These are phyloP conservation scores for Pseudonectria foliicola DNA, from an alignment of 2,329 filamentous ascomycete species.

Conservation along the genomic window DNA sequence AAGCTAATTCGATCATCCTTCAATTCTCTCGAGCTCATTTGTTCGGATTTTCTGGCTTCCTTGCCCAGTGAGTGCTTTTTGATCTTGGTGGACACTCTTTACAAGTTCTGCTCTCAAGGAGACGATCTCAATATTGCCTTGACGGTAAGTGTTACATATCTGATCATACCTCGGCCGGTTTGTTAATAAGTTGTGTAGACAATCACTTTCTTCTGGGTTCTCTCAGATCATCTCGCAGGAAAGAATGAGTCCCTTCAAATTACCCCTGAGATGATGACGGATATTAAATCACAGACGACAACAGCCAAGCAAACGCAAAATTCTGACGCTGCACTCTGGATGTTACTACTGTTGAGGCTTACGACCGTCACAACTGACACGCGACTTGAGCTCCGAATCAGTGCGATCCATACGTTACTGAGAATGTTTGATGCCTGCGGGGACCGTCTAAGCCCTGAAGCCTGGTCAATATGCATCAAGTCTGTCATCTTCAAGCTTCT, in stretches of 20 bases:
- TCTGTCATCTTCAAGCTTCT: conserved; percentile 75
- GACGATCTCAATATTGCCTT: conserved; percentile 94
- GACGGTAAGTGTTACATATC: conserved; percentile 47
- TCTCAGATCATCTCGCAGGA: conserved; percentile 76
- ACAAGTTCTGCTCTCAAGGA: conserved; percentile 80
- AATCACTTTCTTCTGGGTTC: conserved; percentile 91
- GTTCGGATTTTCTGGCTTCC: conserved; percentile 83
- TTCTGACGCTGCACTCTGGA: conserved; percentile 68
- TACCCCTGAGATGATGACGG: conserved; percentile 47
- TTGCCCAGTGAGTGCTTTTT: conserved; percentile 65
- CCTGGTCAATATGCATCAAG: conserved; percentile 78
- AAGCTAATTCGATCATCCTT: conserved; percentile 82
- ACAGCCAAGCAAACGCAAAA: conserved; percentile 54
- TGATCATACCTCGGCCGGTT: background rate
- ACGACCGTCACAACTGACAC: conserved; percentile 65
- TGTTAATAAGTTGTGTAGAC: conserved; percentile 44
- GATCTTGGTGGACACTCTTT: conserved; percentile 77
- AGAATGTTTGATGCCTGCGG: conserved; percentile 90
- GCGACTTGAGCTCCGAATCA: conserved; percentile 70
- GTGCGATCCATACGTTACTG: conserved; percentile 83
- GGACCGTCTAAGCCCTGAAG: conserved; percentile 66
- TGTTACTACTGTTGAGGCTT: conserved; percentile 65
- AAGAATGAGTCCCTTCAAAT: conserved; percentile 53
- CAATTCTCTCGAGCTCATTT: conserved; percentile 81
- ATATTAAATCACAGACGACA: conserved; percentile 42